phyloP scores from a whole-genome alignment of 2,329 filamentous ascomycete genomes.

The Periconia sp. region DNA sequence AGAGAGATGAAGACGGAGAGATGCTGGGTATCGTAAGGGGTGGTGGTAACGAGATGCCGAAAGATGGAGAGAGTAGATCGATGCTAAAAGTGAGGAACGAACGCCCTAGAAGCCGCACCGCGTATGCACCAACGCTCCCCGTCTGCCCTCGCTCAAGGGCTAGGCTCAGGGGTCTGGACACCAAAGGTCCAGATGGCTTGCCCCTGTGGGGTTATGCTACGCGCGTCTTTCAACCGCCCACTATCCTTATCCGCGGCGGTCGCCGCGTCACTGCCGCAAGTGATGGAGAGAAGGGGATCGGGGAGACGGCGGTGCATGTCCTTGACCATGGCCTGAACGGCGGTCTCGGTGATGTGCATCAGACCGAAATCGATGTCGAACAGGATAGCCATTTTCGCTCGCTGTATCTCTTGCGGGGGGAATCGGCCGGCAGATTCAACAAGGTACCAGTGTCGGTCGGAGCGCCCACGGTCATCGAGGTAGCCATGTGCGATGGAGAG shows the following conservation, averaged over 20 bases:
- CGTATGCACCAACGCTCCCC: too few species aligned
- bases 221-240: constrained; percentile 25
- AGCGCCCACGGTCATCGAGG: constrained; percentile 33
- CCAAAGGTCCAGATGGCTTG: constrained; percentile 35
- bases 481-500: constrained; percentile 39
- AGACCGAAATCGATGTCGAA: constrained; percentile 42
- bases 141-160: constrained; percentile 31
- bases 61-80: background rate
- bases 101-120: background rate
- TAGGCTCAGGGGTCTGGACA: constrained; percentile 43
- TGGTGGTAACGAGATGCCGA: background rate
- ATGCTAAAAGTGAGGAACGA: background rate
- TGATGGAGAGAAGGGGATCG: background rate
- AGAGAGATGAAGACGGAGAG: background rate
- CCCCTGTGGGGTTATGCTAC: constrained; percentile 24
- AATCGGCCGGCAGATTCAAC: constrained; percentile 28
- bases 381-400: constrained; percentile 37
- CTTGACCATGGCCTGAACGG: constrained; percentile 31
- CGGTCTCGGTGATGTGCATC: constrained; percentile 35
- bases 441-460: constrained; percentile 36
- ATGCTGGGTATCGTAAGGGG: background rate
- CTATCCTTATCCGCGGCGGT: constrained; percentile 17
- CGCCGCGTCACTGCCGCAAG: constrained; percentile 1
- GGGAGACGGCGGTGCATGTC: constrained; percentile 29
- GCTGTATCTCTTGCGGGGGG: constrained; percentile 31